These are phyloP conservation scores for Biscogniauxia marginata DNA, from an alignment of 2,329 filamentous ascomycete genomes.

Conservation along the genomic window DNA sequence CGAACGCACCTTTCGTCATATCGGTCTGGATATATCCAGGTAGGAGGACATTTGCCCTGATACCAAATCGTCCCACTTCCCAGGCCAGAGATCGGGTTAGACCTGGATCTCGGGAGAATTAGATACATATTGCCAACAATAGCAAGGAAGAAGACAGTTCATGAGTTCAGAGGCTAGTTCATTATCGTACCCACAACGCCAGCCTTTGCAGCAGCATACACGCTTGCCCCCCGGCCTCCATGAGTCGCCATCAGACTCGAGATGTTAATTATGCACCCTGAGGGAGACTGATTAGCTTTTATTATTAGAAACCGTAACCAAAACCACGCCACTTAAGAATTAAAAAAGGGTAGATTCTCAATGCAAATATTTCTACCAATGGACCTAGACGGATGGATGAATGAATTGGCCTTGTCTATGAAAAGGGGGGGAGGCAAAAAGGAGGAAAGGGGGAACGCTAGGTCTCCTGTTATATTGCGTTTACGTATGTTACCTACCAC, in stretches of 20 bases:
- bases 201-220: constrained; percentile 79
- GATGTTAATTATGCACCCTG: constrained; percentile 76
- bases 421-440: neutral
- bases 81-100: constrained; percentile 66
- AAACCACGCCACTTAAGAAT: too few species aligned
- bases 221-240: constrained; percentile 67
- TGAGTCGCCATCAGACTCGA: constrained; percentile 71
- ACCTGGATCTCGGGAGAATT: constrained; percentile 41
- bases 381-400: too few species aligned
- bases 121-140: constrained; percentile 9
- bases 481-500: constrained; percentile 20
- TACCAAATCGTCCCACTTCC: constrained; percentile 58
- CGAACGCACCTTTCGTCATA: constrained; percentile 68
- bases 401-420: too few species aligned
- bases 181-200: constrained; percentile 63
- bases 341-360: constrained; percentile 9
- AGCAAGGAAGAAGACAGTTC: neutral
- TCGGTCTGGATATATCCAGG: constrained; percentile 81
- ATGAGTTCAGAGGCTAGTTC: neutral
- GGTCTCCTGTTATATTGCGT: too few species aligned
- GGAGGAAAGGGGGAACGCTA: neutral
- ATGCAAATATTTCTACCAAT: too few species aligned
- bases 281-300: too few species aligned
- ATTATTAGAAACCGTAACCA: too few species aligned
- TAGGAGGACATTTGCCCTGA: constrained; percentile 77